Percentiles rank a stretch among this genome's conserved stretches.
Evolutionary conservation across 176 grass and related monocot species (phyloP).

Genomic region (Puya raimondii): DNA sequence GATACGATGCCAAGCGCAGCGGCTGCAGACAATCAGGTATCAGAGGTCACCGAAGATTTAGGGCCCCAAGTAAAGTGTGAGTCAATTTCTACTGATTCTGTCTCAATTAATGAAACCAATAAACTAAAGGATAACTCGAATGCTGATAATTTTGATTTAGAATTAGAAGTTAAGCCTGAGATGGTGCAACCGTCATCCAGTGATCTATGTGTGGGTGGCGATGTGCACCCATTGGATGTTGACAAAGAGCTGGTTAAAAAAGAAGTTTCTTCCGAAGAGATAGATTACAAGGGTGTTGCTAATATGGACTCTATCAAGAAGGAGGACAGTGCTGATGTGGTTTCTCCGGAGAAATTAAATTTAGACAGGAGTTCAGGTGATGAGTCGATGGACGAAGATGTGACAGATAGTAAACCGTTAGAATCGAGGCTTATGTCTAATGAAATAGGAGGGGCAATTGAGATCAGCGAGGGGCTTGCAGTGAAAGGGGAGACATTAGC

Average conservation of each 20-base stretch:
- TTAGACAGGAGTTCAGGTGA: conserved; percentile 99
- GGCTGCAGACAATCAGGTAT: conserved; percentile 75
- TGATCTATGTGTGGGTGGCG: conserved; percentile 59
- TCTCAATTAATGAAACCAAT: conserved; percentile 86
- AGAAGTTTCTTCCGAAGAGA: conserved; percentile 59
- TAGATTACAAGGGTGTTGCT: conserved; percentile 33
- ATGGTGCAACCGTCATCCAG: conserved; percentile 71
- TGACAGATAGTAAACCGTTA: conserved; percentile 57
- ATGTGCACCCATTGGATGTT: conserved; percentile 43
- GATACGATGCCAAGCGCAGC: conserved; percentile 14
- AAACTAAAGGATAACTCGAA: conserved; percentile 93
- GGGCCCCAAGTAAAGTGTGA: conserved; percentile 87
- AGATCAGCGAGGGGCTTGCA: conserved; percentile 31
- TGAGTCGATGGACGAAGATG: conserved; percentile 98
- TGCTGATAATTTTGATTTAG: conserved; percentile 99
- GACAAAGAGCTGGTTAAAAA: conserved; percentile 66
- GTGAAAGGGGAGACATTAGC: conserved; percentile 37
- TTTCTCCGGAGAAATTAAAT: conserved; percentile 88
- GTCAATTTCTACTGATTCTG: conserved; percentile 86
- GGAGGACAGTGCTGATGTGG: conserved; percentile 34
- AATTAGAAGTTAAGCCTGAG: conserved; percentile 93
- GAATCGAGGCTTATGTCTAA: conserved; percentile 50
- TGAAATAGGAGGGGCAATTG: conserved; percentile 2
- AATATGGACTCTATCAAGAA: conserved; percentile 46
- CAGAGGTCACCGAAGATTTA: conserved; percentile 80